A percentile compares a stretch with the other conserved stretches of the same genome.
Conservation (phyloP, 1,284 basidiomycete genomes). For the Albatrellus sp. region DNA sequence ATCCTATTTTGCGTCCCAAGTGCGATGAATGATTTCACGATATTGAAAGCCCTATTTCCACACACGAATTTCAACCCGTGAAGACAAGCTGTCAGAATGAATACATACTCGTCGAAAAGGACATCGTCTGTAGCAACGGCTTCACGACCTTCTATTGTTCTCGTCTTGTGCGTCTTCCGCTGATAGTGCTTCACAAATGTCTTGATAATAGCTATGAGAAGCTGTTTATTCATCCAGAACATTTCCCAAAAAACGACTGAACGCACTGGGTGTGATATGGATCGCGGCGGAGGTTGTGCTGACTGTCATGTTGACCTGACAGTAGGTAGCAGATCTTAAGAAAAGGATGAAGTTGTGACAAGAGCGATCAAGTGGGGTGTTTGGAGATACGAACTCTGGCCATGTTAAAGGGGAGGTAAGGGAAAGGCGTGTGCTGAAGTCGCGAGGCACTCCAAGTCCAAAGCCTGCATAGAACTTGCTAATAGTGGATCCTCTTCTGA, state of each 20-base stretch:
- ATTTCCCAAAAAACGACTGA: background rate
- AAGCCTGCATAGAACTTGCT: too few species aligned
- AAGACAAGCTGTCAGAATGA: background rate
- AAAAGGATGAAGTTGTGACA: too few species aligned
- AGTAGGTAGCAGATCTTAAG: too few species aligned
- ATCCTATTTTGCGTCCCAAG: constrained; percentile 47
- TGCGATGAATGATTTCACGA: constrained; percentile 55
- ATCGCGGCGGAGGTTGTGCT: constrained; percentile 3
- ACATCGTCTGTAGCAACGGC: constrained; percentile 43
- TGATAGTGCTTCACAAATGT: constrained; percentile 52
- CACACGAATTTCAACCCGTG: background rate
- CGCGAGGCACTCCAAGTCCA: too few species aligned
- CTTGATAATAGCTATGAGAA: constrained; percentile 29
- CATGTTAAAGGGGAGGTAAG: too few species aligned
- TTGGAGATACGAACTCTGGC: too few species aligned
- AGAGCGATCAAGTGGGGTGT: too few species aligned
- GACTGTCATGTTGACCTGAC: background rate
- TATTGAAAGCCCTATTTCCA: constrained; percentile 40
- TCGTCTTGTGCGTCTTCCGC: constrained; percentile 29
- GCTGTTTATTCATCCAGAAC: background rate
- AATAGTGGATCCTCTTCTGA: too few species aligned
- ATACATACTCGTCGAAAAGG: constrained; percentile 46
- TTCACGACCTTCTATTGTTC: constrained; percentile 18
- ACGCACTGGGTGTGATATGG: constrained; percentile 4
- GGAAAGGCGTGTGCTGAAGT: too few species aligned